Evolutionary conservation across 2,329 filamentous ascomycete species (phyloP), one percentile per base, ranked within the genome.

Genomic region (Sclerotinia subarctica): DNA sequence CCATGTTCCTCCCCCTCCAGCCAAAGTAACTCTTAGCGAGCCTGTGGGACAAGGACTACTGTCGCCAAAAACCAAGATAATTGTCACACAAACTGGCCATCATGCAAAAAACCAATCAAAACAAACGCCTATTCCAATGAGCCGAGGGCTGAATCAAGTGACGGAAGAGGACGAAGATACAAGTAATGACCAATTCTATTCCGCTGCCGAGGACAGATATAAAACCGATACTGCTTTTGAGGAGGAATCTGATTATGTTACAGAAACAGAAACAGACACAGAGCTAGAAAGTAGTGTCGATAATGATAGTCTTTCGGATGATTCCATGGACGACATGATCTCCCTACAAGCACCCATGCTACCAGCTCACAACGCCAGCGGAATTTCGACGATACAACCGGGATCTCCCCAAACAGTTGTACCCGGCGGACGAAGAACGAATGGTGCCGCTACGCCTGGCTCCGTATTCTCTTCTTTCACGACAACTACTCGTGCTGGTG

Each of bases 241-340:
- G 32, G 83, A 84, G 0, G 88, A 89, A 51, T 64, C 68, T 29
- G 86, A 86, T 10, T 84, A 85, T 7, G 85, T 85, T 66, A 82
- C 83, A 0, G 80, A 81, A 74, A 87, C 86, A 1, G 82, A 80
- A 74, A 87, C 86, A 1, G 82, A 80, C 11, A 83, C 88, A 4
- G 88, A 91, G 70, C 10, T 67, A 26, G 77, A 85, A 11, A 89
- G 88, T 2, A 87, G 84, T 15, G 80, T 81, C 6, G 88, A 91
- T 67, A 88, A 90, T n/a, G 89, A 85, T 70, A 92, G 94, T 73
- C 82, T 94, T 21, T 97, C 94, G 0, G 94, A 97, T 77, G 94
- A 97, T 76, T 95, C 92, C 0, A 86, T 93, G 82, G 94, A 97
- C 72, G 93, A 97, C 70, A 92, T 97, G 85, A 97, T 98, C 64